Evolutionary conservation across 208 protist genomes (phyloP), one percentile per base, ranked within the genome.

Genomic region (Trypanosoma mega): DNA sequence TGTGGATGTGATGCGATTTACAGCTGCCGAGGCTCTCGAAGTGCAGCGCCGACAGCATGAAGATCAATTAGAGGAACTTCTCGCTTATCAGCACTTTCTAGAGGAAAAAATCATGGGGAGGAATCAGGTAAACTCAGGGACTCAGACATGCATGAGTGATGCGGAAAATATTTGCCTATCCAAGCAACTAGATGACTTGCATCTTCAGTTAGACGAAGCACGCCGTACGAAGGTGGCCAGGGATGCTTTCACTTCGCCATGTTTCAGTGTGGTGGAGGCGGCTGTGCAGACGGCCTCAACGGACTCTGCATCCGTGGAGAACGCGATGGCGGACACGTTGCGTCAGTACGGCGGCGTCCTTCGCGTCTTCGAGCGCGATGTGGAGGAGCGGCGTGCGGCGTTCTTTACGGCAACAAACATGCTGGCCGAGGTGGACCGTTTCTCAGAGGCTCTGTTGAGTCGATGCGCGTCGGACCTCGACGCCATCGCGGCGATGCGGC

Each of bases 261-360:
- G 6, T 6, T 16, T 12, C 6, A 12, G 34, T 12, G 12, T 39
- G 34, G 8, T 39, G 8, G 8, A 39, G 34, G 34, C 34, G 30
- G 1, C 24, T 26, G 11, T n/a, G 18, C 23, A 36, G 21, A 26
- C 7, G 12, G 9, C 48, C 12, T 4, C 11, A 1, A 6, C 8
- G 34, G n/a, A n/a, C n/a, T n/a, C n/a, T n/a, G n/a, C n/a, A n/a
- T n/a, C n/a, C n/a, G 16, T 43, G 36, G 16, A 39, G 26, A 59
- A 68, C 14, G 62, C 61, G 1, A 49, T 85, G 30, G 43, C 30
- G 11, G 64, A 67, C 29, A 21, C 69, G 23, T 33, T 61, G 16
- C 5, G 11, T n/a, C 70, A 73, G 33, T 82, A 82, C 53, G 24
- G 72, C 16, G 63, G 45, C 9, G 63, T 76, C 33, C 54, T 86